A percentile compares a stretch with the other conserved stretches of the same genome.
Evolutionary conservation across 495 filamentous ascomycete species (phyloP).

Genomic region (Aeminium ludgeri): DNA sequence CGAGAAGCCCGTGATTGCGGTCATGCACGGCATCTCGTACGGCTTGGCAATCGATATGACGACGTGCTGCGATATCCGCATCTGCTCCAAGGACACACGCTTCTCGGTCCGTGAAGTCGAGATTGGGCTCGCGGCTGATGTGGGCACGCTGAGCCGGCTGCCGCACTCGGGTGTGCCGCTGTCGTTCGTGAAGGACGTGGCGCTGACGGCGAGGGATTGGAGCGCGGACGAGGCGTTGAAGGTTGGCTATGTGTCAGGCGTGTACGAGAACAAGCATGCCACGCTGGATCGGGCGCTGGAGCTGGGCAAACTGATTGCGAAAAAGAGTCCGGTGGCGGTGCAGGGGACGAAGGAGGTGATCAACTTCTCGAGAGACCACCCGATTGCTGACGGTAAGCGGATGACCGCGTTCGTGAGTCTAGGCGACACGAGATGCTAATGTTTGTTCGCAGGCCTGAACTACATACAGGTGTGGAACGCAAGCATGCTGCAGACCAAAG

Average conservation of each 20-base stretch:
- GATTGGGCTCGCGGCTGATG: constrained; percentile 84
- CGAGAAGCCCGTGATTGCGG: constrained; percentile 77
- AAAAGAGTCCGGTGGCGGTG: constrained; percentile 81
- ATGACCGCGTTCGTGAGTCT: too few relatives aligned
- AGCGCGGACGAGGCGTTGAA: constrained; percentile 58
- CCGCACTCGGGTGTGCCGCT: constrained; percentile 64
- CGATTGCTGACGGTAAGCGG: constrained; percentile 53
- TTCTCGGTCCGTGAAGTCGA: constrained; percentile 91
- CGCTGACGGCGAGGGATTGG: constrained; percentile 61
- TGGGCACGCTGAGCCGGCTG: constrained; percentile 71
- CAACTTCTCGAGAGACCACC: constrained; percentile 69
- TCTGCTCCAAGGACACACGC: constrained; percentile 36
- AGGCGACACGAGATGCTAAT: neutral
- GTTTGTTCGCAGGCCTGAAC: constrained; percentile 37
- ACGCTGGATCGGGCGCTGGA: constrained; percentile 38
- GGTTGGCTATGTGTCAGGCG: constrained; percentile 75
- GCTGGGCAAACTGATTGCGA: constrained; percentile 49
- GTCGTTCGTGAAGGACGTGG: constrained; percentile 87
- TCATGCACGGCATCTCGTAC: constrained; percentile 64
- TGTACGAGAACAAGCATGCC: constrained; percentile 31
- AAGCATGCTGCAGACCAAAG: constrained; percentile 61
- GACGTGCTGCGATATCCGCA: constrained; percentile 60
- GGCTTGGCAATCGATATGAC: constrained; percentile 78
- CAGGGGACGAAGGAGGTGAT: constrained; percentile 86
- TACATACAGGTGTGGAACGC: constrained; percentile 83